These are phyloP conservation scores for Tetrahymena elliotti DNA, from an alignment of 73 alveolate genomes.

Conservation along the genomic window DNA sequence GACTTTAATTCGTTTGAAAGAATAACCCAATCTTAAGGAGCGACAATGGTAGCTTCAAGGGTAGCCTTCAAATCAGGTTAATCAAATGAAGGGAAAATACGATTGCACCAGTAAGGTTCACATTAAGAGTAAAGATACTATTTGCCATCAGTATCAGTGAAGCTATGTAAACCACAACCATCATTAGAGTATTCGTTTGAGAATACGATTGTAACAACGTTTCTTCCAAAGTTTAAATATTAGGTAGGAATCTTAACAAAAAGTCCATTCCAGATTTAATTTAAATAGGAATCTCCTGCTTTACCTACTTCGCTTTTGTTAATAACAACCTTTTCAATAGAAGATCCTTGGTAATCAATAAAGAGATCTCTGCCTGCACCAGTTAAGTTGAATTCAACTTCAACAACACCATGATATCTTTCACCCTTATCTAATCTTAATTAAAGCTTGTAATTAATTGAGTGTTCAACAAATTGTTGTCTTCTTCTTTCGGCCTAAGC, in stretches of 20 bases:
- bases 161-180: constrained; percentile 86
- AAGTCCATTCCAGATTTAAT: neutral
- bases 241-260: neutral
- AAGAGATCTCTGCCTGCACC: neutral
- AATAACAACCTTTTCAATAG: neutral
- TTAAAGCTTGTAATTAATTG: neutral
- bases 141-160: constrained; percentile 81
- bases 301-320: neutral
- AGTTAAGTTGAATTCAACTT: neutral
- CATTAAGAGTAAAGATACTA: constrained; percentile 81
- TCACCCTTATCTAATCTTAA: neutral
- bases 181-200: constrained; percentile 66
- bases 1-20: constrained; percentile 66
- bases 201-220: neutral
- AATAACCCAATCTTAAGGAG: constrained; percentile 93
- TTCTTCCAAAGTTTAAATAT: neutral
- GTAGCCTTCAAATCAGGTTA: constrained; percentile 84
- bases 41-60: constrained; percentile 62
- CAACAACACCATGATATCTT: neutral
- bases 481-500: neutral
- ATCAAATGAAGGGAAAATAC: constrained; percentile 79
- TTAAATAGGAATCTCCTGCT: neutral
- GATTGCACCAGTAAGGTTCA: constrained; percentile 73
- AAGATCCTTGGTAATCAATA: neutral
- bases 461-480: neutral